Evolutionary conservation across 176 grass and related monocot species (phyloP).

Genomic region (Carex scoparia): DNA sequence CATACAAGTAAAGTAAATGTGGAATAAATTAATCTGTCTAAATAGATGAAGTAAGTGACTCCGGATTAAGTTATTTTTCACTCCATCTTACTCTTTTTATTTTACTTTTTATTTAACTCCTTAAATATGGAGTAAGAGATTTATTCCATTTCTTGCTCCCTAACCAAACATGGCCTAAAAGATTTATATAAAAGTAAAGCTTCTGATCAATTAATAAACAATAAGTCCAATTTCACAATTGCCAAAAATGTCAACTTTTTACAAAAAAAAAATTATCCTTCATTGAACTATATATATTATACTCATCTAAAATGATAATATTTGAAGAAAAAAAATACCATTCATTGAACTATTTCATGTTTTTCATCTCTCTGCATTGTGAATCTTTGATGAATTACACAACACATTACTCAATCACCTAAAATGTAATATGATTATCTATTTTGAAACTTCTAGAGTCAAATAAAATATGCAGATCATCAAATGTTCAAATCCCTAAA

Average conservation of each 20-base stretch:
- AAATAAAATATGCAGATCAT: background rate
- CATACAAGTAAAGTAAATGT: too few species aligned
- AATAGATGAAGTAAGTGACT: too few species aligned
- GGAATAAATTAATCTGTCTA: too few species aligned
- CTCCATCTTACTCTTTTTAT: too few species aligned
- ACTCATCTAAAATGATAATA: background rate
- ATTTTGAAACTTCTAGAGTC: background rate
- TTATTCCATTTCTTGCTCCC: too few species aligned
- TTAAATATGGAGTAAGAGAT: too few species aligned
- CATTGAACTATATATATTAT: background rate
- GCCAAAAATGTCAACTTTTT: background rate
- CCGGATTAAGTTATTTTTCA: too few species aligned
- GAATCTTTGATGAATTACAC: background rate
- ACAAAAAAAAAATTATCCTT: too few species aligned
- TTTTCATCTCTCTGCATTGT: background rate
- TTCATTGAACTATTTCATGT: background rate
- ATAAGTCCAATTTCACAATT: background rate
- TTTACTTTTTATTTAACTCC: too few species aligned
- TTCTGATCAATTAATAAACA: background rate
- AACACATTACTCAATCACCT: background rate
- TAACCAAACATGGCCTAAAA: too few species aligned
- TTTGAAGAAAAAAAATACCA: background rate
- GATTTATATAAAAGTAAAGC: background rate
- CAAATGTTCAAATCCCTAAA: background rate
- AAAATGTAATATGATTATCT: too few species aligned